A percentile compares a stretch with the other conserved stretches of the same genome.
Conservation (phyloP, 179 eudicot genomes). For the Heliamphora pulchella region DNA sequence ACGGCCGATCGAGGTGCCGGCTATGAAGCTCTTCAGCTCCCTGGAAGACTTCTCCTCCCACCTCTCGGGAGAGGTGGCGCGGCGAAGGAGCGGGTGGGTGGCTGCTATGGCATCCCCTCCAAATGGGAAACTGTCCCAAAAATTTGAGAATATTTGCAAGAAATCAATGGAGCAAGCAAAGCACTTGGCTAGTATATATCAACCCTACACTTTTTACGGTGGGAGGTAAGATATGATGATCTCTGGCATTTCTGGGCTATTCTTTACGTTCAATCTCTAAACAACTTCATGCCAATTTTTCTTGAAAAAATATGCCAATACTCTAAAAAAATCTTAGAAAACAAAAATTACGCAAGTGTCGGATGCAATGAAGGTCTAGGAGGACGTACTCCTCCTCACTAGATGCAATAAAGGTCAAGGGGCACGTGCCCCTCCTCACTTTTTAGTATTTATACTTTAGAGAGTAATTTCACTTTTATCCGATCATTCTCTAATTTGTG, state of each 20-base stretch:
- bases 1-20: constrained; percentile 58
- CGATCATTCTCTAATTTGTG: no score
- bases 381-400: no score
- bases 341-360: no score
- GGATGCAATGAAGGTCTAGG: no score
- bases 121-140: constrained; percentile 42
- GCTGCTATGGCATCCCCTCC: not conserved
- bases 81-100: constrained; percentile 28
- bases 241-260: not conserved
- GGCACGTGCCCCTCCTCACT: no score
- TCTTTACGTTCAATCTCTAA: no score
- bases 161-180: constrained; percentile 81
- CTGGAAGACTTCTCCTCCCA: constrained; percentile 86
- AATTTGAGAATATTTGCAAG: constrained; percentile 57
- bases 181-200: constrained; percentile 76
- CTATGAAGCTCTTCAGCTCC: constrained; percentile 58
- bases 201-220: constrained; percentile 86
- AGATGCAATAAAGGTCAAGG: no score
- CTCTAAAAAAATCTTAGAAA: no score
- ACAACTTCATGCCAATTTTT: no score
- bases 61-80: constrained; percentile 57
- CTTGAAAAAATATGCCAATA: no score
- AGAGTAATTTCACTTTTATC: no score
- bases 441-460: no score
- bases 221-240: constrained; percentile 59